Evolutionary conservation across 106 monocot genomes (phyloP).

Genomic region (Agapanthus africanus): DNA sequence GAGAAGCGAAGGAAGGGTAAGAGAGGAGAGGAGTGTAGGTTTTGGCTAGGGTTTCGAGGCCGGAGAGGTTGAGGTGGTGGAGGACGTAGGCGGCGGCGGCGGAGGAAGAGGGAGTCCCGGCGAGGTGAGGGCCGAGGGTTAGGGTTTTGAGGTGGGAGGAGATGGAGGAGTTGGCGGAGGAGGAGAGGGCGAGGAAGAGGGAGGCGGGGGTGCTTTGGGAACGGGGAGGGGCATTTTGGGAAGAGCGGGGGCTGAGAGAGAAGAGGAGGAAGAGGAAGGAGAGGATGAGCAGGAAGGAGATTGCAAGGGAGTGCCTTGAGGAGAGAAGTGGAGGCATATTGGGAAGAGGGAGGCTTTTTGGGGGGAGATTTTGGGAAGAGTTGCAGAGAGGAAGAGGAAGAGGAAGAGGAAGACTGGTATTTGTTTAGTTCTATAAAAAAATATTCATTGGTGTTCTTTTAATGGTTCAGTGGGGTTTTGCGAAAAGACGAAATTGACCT

Average conservation of each 20-base stretch:
- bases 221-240: not conserved
- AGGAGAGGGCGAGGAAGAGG: conserved; percentile 40
- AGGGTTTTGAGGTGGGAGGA: conserved; percentile 56
- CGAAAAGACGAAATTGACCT: no score
- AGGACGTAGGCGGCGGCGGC: conserved; percentile 44
- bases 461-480: no score
- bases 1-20: conserved; percentile 51
- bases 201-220: conserved; percentile 10
- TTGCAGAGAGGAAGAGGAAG: conserved; percentile 6
- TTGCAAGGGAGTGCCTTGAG: conserved; percentile 6
- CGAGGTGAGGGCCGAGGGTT: conserved; percentile 67
- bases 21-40: conserved; percentile 62
- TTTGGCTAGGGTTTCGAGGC: conserved; percentile 26
- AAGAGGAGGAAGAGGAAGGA: conserved; percentile 24
- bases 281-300: conserved; percentile 5
- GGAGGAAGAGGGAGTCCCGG: conserved; percentile 49
- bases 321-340: conserved; percentile 14
- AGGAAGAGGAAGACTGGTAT: not conserved
- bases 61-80: conserved; percentile 36
- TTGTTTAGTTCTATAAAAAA: no score
- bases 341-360: not conserved
- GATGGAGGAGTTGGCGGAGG: conserved; percentile 52
- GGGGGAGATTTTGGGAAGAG: not conserved
- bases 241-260: conserved; percentile 9
- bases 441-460: no score